Conservation (phyloP, 768 basidiomycete genomes). For the Cantharellus anzutake region DNA sequence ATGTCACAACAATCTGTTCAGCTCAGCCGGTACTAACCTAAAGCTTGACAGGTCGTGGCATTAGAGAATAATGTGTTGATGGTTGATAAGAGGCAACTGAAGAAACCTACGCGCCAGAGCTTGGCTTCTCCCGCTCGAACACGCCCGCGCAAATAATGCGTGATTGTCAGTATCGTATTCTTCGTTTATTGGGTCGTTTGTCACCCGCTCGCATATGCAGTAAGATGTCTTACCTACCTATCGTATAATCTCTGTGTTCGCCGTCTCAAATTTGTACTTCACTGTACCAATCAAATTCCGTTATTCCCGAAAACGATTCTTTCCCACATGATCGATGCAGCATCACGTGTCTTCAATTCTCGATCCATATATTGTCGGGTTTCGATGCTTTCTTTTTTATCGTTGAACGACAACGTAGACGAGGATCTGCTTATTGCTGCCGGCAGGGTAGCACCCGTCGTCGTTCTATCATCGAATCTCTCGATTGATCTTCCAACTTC, state of each 20-base stretch:
- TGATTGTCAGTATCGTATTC: too few species aligned
- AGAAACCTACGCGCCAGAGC: slow-evolving; percentile 47
- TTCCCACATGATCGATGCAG: too few species aligned
- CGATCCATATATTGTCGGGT: too few species aligned
- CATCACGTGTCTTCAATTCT: too few species aligned
- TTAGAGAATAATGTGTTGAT: slow-evolving; percentile 85
- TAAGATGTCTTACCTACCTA: too few species aligned
- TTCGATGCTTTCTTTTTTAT: slow-evolving; percentile 25
- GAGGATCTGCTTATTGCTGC: slow-evolving; percentile 36
- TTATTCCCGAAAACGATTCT: too few species aligned
- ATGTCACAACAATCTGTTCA: slow-evolving; percentile 16
- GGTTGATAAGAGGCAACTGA: slow-evolving; percentile 83
- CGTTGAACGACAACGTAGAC: slow-evolving; percentile 34
- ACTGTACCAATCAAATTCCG: too few species aligned
- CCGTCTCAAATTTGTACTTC: too few species aligned
- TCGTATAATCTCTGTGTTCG: too few species aligned
- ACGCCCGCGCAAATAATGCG: neutral
- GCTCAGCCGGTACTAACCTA: too few species aligned
- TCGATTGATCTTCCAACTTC: slow-evolving; percentile 19
- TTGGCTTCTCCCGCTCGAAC: slow-evolving; percentile 1
- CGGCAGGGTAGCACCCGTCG: slow-evolving; percentile 57
- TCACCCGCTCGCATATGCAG: neutral
- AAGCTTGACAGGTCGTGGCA: slow-evolving; percentile 58
- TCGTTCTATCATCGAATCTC: slow-evolving; percentile 25
- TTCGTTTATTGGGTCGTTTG: neutral